Percentiles rank a stretch among this genome's conserved stretches.
Conservation (phyloP, 2,329 filamentous ascomycete genomes). For the Ceratocystis huliohia region DNA sequence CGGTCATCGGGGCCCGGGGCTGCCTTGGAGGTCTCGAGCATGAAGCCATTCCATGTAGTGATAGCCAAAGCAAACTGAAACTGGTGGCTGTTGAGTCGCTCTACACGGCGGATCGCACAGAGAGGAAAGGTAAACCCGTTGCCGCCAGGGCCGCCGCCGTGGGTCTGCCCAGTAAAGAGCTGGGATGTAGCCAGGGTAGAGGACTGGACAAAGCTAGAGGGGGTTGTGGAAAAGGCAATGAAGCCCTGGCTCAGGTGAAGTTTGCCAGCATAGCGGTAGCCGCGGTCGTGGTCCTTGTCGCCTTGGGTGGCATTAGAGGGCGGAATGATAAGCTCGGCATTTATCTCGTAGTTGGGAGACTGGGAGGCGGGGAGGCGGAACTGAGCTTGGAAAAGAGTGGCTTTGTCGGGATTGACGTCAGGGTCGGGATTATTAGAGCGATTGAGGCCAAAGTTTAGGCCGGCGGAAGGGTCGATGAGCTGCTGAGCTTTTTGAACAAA, state of each 20-base stretch:
- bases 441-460: slow-evolving; percentile 32
- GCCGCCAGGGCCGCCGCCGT: slow-evolving; percentile 80
- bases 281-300: slow-evolving; percentile 57
- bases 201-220: slow-evolving; percentile 70
- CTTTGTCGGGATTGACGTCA: slow-evolving; percentile 77
- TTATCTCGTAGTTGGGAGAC: slow-evolving; percentile 90
- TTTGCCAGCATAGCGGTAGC: slow-evolving; percentile 83
- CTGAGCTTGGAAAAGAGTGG: slow-evolving; percentile 85
- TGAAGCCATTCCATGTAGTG: slow-evolving; percentile 80
- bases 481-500: slow-evolving; percentile 94
- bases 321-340: slow-evolving; percentile 82
- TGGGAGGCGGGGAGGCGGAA: slow-evolving; percentile 90
- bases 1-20: slow-evolving; percentile 25
- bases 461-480: slow-evolving; percentile 79
- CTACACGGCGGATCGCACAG: slow-evolving; percentile 80
- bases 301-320: slow-evolving; percentile 53
- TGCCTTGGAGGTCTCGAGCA: slow-evolving; percentile 41
- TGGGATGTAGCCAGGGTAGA: slow-evolving; percentile 70
- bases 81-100: slow-evolving; percentile 82
- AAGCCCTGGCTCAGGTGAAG: slow-evolving; percentile 89
- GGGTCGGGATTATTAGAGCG: slow-evolving; percentile 53
- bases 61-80: slow-evolving; percentile 88
- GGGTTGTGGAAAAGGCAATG: slow-evolving; percentile 91
- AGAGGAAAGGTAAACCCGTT: slow-evolving; percentile 94
- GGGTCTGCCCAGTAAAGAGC: slow-evolving; percentile 81